Conservation (phyloP, 345 rosid species). For the Corchorus olitorius region DNA sequence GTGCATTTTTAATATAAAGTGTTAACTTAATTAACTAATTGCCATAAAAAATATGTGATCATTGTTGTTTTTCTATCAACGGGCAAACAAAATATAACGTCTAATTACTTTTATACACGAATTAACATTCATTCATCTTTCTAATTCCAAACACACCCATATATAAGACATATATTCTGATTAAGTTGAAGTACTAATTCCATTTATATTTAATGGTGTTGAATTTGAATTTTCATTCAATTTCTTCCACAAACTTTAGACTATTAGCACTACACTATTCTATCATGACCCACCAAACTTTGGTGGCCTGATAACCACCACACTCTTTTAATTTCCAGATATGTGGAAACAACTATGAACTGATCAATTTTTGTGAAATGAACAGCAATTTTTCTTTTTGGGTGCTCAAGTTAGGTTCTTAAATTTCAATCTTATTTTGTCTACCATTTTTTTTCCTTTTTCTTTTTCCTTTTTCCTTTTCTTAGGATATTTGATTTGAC, state of each 20-base stretch:
- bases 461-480: neutral
- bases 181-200: no score
- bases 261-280: neutral
- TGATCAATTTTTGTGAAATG: neutral
- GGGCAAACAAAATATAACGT: no score
- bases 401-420: neutral
- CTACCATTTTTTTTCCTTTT: neutral
- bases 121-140: no score
- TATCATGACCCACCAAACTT: slow-evolving; percentile 13
- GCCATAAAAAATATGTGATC: no score
- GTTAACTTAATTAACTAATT: no score
- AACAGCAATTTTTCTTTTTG: neutral
- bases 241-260: slow-evolving; percentile 11
- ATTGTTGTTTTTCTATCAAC: no score
- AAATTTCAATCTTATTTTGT: neutral
- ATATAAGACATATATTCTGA: no score
- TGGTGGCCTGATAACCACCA: slow-evolving; percentile 17
- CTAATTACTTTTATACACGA: no score
- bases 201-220: neutral
- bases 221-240: neutral
- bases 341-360: slow-evolving; percentile 8
- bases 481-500: slow-evolving; percentile 34
- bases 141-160: no score
- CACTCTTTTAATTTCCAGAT: neutral
- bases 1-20: no score